phyloP scores from a whole-genome alignment of 2,329 filamentous ascomycete species.

The Fusarium azukiicola region DNA sequence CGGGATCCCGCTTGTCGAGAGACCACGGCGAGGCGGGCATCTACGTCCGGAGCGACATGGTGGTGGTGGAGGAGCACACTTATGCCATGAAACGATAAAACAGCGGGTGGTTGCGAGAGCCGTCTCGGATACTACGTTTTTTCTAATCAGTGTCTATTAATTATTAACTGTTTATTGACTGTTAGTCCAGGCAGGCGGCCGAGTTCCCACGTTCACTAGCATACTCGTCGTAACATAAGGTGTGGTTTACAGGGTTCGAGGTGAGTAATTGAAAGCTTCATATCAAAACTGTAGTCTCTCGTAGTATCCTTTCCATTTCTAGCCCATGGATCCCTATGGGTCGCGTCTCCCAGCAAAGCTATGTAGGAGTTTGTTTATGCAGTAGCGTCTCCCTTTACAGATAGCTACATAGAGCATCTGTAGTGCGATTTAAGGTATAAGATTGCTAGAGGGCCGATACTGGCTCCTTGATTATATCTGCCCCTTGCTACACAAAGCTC shows the following conservation, averaged over 20 bases:
- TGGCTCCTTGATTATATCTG: not conserved
- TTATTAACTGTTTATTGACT: constrained; percentile 19
- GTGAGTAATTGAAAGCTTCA: constrained; percentile 1
- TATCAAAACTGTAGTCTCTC: not conserved
- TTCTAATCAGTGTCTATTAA: constrained; percentile 15
- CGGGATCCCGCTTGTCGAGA: constrained; percentile 14
- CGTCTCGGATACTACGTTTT: constrained; percentile 6
- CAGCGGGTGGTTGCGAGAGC: not conserved
- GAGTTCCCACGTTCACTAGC: not conserved
- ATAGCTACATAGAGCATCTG: not conserved
- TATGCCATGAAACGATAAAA: constrained; percentile 38
- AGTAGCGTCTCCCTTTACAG: not conserved
- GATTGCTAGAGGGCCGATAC: too few species aligned
- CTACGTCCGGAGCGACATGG: constrained; percentile 46
- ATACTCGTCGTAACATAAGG: not conserved
- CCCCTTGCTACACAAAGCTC: not conserved
- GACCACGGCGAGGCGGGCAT: constrained; percentile 38
- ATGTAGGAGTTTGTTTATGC: not conserved
- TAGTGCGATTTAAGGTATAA: too few species aligned
- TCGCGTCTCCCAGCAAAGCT: not conserved
- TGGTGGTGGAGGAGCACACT: constrained; percentile 39
- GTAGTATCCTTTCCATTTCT: not conserved
- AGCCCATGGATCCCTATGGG: too few species aligned
- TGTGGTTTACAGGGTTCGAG: not conserved
- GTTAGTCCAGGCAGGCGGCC: not conserved